Evolutionary conservation across 305 asterid species (phyloP), one percentile per base, ranked within the genome.

Genomic region (Solanum hybrid): DNA sequence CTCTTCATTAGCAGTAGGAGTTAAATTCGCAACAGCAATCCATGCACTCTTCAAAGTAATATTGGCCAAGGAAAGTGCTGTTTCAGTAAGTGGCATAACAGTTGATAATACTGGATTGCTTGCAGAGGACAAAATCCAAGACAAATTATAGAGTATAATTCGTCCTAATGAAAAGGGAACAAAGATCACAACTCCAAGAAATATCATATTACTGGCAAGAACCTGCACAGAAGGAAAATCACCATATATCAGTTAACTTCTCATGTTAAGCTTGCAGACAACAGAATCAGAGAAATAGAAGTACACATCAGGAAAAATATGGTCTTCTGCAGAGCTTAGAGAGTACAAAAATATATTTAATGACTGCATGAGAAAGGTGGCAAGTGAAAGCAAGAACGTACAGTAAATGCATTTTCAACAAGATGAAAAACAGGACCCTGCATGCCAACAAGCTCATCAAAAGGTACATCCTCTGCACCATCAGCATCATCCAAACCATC

Each of bases 401-500:
- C 99, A 11, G 99, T 97, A 93, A 97, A 97, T 69, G 99, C 99
- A 90, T 96, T 97, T 91, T 97, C 99, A 89, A 96, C 98, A 89
- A 97, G 94, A 93, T 97, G 99, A 89, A 97, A 97, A 37, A 97
- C 98, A 76, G 99, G 99, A 76, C 99, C 99, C 94, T 96, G 99
- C 99, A 97, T 97, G 93, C 99, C 99, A 89, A 97, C 99, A 91
- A 97, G 95, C 92, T 97, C 99, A 89, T 95, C 99, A 79, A 97
- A 97, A 69, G 99, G 98, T 26, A 97, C 99, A 91, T 97, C 99
- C 93, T 96, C 99, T 15, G 98, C 99, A 87, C 99, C 99, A 93
- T 97, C 99, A 85, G 97, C 99, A 92, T 97, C 99, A 93, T 97
- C 99, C 93, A 96, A 80, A 78, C 98, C 99, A 95, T 97, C 99